phyloP scores from a whole-genome alignment of 208 protist genomes.

The Acanthamoeba divionensis region DNA sequence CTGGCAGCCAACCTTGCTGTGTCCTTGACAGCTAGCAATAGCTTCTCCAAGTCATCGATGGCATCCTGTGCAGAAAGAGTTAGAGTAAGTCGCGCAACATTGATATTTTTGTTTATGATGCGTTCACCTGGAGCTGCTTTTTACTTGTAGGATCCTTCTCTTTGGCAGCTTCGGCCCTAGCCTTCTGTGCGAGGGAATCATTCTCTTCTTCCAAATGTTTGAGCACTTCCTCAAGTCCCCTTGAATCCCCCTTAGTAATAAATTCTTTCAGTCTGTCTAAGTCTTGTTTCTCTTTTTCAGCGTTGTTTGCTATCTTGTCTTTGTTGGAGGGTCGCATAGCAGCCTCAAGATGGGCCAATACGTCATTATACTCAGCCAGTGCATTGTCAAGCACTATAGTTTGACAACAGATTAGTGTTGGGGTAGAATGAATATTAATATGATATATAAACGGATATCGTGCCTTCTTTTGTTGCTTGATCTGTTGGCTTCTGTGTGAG shows the following conservation, averaged over 20 bases:
- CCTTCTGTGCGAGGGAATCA: not conserved
- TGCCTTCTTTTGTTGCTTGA: not conserved
- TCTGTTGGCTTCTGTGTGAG: not conserved
- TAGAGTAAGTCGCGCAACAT: too few species aligned
- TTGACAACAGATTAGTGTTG: not conserved
- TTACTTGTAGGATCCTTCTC: too few species aligned
- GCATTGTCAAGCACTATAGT: not conserved
- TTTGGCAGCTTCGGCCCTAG: not conserved
- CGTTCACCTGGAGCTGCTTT: too few species aligned
- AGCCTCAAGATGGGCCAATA: not conserved
- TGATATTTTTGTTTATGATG: too few species aligned
- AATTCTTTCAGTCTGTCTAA: too few species aligned
- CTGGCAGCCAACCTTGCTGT: not conserved
- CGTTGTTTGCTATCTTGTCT: not conserved
- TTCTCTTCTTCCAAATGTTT: too few species aligned
- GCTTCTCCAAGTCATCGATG: not conserved
- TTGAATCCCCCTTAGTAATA: too few species aligned
- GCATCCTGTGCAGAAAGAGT: not conserved
- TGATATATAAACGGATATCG: too few species aligned
- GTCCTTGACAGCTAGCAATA: not conserved
- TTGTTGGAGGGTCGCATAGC: not conserved
- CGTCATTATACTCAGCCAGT: not conserved
- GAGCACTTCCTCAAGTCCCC: too few species aligned
- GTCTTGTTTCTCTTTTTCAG: constrained; percentile 4
- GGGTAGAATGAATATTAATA: too few species aligned